These are phyloP conservation scores for Podila minutissima DNA, from an alignment of 192 early-diverging fungal species.

Conservation along the genomic window DNA sequence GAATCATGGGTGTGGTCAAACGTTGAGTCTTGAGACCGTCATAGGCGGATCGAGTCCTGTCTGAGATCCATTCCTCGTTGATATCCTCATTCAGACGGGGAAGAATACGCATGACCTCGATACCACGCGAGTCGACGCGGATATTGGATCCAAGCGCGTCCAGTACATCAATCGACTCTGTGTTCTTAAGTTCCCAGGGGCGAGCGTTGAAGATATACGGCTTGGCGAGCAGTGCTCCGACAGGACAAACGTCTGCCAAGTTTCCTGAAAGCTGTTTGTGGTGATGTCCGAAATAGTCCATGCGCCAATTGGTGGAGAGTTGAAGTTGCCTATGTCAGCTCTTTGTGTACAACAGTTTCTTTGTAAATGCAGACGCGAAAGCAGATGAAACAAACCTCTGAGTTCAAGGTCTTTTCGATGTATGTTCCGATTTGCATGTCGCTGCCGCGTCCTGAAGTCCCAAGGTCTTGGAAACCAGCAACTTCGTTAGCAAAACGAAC, in stretches of 20 bases:
- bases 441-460: slow-evolving; percentile 95
- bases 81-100: slow-evolving; percentile 97
- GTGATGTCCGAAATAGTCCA: not conserved
- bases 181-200: slow-evolving; percentile 97
- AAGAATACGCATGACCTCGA: slow-evolving; percentile 95
- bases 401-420: slow-evolving; percentile 84
- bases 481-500: slow-evolving; percentile 99
- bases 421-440: slow-evolving; percentile 99
- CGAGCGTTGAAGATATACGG: slow-evolving; percentile 94
- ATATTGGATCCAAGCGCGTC: slow-evolving; percentile 97
- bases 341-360: too few relatives aligned
- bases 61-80: slow-evolving; percentile 99
- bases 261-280: slow-evolving; percentile 85
- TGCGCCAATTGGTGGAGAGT: too few relatives aligned
- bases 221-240: slow-evolving; percentile 98
- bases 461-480: slow-evolving; percentile 94
- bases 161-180: slow-evolving; percentile 93
- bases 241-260: slow-evolving; percentile 97
- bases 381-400: slow-evolving; percentile 72
- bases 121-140: slow-evolving; percentile 93
- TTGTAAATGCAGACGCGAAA: too few relatives aligned
- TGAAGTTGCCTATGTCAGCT: too few relatives aligned
- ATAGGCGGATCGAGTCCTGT: slow-evolving; percentile 95
- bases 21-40: slow-evolving; percentile 97
- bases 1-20: slow-evolving; percentile 92